Conservation (phyloP, 768 basidiomycete species). For the Heimioporus sp. region DNA sequence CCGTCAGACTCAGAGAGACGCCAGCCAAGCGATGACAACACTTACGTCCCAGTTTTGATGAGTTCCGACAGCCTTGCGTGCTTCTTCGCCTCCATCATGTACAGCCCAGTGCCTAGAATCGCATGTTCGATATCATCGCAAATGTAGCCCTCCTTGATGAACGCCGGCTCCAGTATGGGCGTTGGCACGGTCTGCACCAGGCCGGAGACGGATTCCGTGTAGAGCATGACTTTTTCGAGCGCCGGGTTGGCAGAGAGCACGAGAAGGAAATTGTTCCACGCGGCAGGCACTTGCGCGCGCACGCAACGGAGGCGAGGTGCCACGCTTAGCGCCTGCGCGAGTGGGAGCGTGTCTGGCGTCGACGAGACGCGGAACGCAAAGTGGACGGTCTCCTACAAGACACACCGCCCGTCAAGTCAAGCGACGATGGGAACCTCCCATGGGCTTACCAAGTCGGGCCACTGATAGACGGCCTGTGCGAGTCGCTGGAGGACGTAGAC, state of each 20-base stretch:
- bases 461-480: constrained; percentile 41
- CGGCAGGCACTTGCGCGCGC: constrained; percentile 51
- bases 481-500: constrained; percentile 44
- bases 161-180: constrained; percentile 1
- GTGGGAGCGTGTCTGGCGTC: constrained; percentile 23
- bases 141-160: constrained; percentile 4
- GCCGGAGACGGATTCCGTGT: constrained; percentile 21
- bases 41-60: constrained; percentile 52
- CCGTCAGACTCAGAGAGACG: too few species aligned
- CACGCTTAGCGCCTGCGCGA: constrained; percentile 37
- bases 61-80: constrained; percentile 51
- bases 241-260: constrained; percentile 46
- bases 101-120: constrained; percentile 50
- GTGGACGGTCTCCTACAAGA: constrained; percentile 47
- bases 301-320: constrained; percentile 47
- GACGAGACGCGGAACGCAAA: constrained; percentile 57
- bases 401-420: constrained; percentile 2
- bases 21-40: constrained; percentile 6
- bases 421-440: background rate
- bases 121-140: constrained; percentile 27
- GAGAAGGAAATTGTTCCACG: constrained; percentile 58
- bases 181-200: constrained; percentile 1
- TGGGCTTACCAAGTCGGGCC: constrained; percentile 48
- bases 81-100: constrained; percentile 54
- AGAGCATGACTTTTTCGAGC: constrained; percentile 46